phyloP scores from a whole-genome alignment of 1,139 yeast species.

The Hanseniaspora gamundiae region DNA sequence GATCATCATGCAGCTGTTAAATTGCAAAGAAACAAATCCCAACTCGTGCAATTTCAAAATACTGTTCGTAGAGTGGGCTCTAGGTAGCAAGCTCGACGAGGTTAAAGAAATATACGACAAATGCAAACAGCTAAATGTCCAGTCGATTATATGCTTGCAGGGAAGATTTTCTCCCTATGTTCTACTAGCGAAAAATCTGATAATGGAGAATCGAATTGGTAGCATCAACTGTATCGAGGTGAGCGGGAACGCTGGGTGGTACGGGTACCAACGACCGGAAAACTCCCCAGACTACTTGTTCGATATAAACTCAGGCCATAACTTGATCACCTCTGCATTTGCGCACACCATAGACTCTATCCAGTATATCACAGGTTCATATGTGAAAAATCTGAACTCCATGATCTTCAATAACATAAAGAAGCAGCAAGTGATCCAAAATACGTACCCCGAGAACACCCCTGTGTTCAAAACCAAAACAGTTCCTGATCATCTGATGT shows the following conservation, averaged over 20 bases:
- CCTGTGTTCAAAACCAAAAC: constrained; percentile 13
- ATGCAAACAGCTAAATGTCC: constrained; percentile 15
- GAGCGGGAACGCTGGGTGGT: constrained; percentile 21
- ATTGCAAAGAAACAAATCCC: constrained; percentile 13
- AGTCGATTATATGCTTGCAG: constrained; percentile 19
- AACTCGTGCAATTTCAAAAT: constrained; percentile 11
- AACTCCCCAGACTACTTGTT: constrained; percentile 17
- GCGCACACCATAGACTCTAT: constrained; percentile 20
- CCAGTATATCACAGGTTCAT: constrained; percentile 20
- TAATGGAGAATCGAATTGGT: constrained; percentile 18
- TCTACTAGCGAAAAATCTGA: constrained; percentile 19
- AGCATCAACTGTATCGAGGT: constrained; percentile 19
- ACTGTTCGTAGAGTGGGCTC: constrained; percentile 19
- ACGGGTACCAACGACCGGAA: constrained; percentile 18
- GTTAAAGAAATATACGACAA: constrained; percentile 17
- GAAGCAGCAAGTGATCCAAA: constrained; percentile 11
- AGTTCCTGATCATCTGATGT: constrained; percentile 19
- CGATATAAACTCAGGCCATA: constrained; percentile 17
- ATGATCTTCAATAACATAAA: constrained; percentile 20
- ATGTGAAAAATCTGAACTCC: constrained; percentile 16
- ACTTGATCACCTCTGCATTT: constrained; percentile 17
- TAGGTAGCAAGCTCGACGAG: constrained; percentile 15
- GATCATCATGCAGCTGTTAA: constrained; percentile 12
- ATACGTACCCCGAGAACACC: constrained; percentile 9
- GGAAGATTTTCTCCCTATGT: constrained; percentile 21